Evolutionary conservation across 2,329 filamentous ascomycete species (phyloP).

Genomic region (Arthrobotrys sphaeroides): DNA sequence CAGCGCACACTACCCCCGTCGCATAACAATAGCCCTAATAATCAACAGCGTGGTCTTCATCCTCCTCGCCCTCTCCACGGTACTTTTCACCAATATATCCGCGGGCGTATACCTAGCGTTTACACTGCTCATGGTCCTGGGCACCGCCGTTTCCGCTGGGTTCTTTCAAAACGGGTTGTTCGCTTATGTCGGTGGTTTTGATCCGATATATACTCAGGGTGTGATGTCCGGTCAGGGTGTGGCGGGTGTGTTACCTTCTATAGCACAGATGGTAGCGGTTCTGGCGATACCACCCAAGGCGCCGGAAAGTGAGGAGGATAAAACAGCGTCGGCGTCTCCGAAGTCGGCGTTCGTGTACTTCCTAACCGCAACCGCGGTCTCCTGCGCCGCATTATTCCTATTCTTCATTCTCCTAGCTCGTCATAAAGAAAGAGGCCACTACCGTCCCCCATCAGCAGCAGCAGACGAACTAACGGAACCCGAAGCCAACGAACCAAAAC

Average conservation of each 20-base stretch:
- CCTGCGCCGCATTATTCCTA: constrained; percentile 73
- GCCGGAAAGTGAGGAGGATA: constrained; percentile 57
- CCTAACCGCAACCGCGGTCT: constrained; percentile 82
- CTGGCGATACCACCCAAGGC: constrained; percentile 69
- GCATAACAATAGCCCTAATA: constrained; percentile 79
- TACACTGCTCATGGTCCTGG: constrained; percentile 80
- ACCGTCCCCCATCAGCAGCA: constrained; percentile 61
- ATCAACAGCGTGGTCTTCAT: constrained; percentile 81
- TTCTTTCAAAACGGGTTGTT: constrained; percentile 94
- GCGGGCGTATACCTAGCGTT: constrained; percentile 79
- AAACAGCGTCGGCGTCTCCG: constrained; percentile 57
- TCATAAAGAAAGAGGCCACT: constrained; percentile 58
- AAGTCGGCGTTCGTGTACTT: constrained; percentile 85
- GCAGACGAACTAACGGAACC: constrained; percentile 68
- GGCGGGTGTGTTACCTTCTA: constrained; percentile 85
- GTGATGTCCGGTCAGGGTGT: constrained; percentile 96
- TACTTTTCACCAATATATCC: constrained; percentile 71
- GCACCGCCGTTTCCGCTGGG: constrained; percentile 80
- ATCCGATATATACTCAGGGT: constrained; percentile 89
- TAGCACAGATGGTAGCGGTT: constrained; percentile 86
- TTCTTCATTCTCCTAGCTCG: constrained; percentile 77
- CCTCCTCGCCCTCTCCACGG: constrained; percentile 81
- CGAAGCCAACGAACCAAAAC: constrained; percentile 59
- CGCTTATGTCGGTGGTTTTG: constrained; percentile 87
- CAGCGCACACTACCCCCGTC: constrained; percentile 84